Base-by-base conservation (phyloP, 192 early-diverging fungal species). In the Lobulomyces angularis region DNA sequence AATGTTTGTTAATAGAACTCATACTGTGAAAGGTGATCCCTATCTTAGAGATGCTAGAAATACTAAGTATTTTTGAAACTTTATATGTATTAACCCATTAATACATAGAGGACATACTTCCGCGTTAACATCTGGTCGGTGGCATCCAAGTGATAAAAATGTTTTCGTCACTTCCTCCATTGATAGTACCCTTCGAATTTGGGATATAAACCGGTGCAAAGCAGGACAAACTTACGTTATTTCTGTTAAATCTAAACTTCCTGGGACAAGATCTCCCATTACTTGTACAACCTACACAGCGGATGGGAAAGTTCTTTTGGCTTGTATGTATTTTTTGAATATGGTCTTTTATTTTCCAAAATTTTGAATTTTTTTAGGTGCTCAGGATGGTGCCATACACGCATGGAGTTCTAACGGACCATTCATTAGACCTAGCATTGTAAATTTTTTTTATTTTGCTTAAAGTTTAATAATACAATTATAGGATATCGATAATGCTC, bases 1-100 rank as follows among this genome's bases (percentile, higher is more conserved):
- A 18, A 45, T 35, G 0, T 46, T 53, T 11, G 26, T 33, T 1
- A 1, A 9, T 35, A 67, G 60, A 14, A 56, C 48, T 8, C 83
- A 88, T 46, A 88, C 71, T 37, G 62, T 71, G 41, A 90, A 90
- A 45, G 93, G 93, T 21, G 93, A 97, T 53, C 83, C 84, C 44
- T 97, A 97, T 50, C 78, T 97, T 26, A 67, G 81, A 8, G 93
- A 97, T 50, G 64, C 85, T 60, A 67, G 88, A 12, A 54, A 83
- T 27, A 88, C 86, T 27, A 71, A 56, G 46, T 75, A 47, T 20
- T 21, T 3, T 33, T 35, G 18, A n/a, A 37, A 28, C 8, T 41
- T 33, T 8, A 8, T 17, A 2, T n/a, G 45, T n/a, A n/a, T n/a
- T n/a, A n/a, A n/a, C n/a, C n/a, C n/a, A n/a, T n/a, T n/a, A n/a